Evolutionary conservation across 768 basidiomycete species (phyloP).

Genomic region (Pulveroboletus sp.): DNA sequence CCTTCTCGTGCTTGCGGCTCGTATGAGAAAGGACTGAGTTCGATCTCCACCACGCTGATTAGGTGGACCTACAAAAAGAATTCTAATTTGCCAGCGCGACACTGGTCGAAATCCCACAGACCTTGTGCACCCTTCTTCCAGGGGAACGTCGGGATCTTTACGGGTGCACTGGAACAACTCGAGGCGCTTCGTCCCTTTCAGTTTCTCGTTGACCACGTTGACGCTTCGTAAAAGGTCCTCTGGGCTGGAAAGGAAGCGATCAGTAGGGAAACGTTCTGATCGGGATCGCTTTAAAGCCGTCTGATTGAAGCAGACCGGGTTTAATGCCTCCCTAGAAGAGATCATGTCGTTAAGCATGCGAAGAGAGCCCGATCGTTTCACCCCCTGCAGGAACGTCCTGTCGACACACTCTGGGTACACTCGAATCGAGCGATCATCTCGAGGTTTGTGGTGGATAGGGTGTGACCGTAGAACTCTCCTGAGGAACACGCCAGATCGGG

Average conservation of each 20-base stretch:
- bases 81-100: background rate
- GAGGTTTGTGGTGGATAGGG: too few species aligned
- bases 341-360: too few species aligned
- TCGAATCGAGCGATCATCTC: constrained; percentile 41
- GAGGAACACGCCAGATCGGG: background rate
- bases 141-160: constrained; percentile 35
- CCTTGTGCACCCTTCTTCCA: constrained; percentile 41
- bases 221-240: constrained; percentile 46
- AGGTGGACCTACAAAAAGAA: constrained; percentile 40
- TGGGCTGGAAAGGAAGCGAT: constrained; percentile 1
- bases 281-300: constrained; percentile 29
- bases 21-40: constrained; percentile 57
- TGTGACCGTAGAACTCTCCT: constrained; percentile 55
- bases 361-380: too few species aligned
- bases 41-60: constrained; percentile 61
- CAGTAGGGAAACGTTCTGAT: background rate
- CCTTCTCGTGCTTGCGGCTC: constrained; percentile 46
- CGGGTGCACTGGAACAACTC: constrained; percentile 56
- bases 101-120: background rate
- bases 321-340: constrained; percentile 9
- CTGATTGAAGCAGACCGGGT: constrained; percentile 3
- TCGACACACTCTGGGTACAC: too few species aligned
- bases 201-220: constrained; percentile 36
- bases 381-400: too few species aligned
- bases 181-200: constrained; percentile 51